phyloP scores from a whole-genome alignment of 2,329 filamentous ascomycete species.

The Colletotrichum agaves region DNA sequence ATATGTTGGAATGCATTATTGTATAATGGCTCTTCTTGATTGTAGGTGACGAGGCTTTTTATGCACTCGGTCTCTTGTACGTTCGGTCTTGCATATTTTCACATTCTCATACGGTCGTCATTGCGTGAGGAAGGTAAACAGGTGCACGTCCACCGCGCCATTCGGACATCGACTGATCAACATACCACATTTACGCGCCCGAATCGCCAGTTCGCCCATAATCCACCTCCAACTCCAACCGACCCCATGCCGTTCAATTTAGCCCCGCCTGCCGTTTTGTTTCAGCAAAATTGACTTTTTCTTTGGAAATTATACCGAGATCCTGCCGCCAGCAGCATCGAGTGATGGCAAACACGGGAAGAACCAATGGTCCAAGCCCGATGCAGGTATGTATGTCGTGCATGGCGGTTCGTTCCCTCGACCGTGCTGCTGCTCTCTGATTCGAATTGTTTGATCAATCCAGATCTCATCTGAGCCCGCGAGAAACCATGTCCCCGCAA shows the following conservation, averaged over 20 bases:
- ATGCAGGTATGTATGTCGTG: conserved; percentile 8
- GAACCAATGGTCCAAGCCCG: background rate
- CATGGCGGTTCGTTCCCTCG: conserved; percentile 14
- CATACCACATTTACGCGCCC: conserved; percentile 2
- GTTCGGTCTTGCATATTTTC: too few relatives aligned
- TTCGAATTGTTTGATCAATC: background rate
- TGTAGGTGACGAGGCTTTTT: too few relatives aligned
- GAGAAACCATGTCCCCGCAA: background rate
- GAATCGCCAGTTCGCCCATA: conserved; percentile 14
- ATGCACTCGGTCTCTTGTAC: too few relatives aligned
- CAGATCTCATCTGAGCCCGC: background rate
- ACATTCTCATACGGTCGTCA: too few relatives aligned
- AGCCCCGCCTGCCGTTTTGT: too few relatives aligned
- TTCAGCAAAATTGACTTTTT: too few relatives aligned
- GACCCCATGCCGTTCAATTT: background rate
- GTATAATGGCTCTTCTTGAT: too few relatives aligned
- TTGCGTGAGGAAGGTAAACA: background rate
- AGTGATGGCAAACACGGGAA: background rate
- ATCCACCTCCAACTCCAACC: background rate
- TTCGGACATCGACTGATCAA: conserved; percentile 3
- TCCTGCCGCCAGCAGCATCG: background rate
- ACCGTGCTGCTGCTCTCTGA: background rate
- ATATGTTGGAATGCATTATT: too few relatives aligned
- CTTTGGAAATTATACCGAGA: background rate
- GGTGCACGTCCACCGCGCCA: conserved; percentile 1